Evolutionary conservation across 257 asterid species (phyloP).

Genomic region (Dorcoceras hygrometricum): DNA sequence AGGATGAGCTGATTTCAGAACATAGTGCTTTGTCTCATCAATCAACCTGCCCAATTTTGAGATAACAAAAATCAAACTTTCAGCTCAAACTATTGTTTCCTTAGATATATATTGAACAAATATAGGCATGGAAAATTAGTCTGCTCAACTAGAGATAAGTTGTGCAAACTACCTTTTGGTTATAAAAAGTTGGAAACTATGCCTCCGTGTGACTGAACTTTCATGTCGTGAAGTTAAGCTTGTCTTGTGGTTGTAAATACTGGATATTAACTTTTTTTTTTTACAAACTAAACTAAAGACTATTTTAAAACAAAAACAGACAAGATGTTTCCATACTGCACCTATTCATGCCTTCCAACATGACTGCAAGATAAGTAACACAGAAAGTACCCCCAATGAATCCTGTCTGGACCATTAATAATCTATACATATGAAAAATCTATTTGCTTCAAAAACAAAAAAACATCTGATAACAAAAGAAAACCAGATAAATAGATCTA

Average conservation of each 20-base stretch:
- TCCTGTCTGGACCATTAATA: background rate
- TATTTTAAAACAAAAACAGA: no score
- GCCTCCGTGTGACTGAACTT: background rate
- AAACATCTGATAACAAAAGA: background rate
- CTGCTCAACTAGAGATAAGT: no score
- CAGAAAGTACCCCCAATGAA: background rate
- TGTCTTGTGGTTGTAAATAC: background rate
- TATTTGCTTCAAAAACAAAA: background rate
- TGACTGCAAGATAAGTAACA: background rate
- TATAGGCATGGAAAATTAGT: no score
- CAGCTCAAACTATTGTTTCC: background rate
- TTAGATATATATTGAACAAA: background rate
- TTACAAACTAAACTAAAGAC: no score
- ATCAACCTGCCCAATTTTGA: conserved; percentile 54
- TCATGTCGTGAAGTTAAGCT: background rate
- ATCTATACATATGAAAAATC: background rate
- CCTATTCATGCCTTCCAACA: background rate
- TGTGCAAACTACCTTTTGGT: no score
- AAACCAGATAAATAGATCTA: background rate
- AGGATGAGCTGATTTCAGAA: conserved; percentile 96
- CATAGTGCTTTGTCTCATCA: conserved; percentile 71
- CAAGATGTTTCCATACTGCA: background rate
- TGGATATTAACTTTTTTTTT: background rate
- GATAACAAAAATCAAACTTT: conserved; percentile 5
- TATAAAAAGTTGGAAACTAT: background rate